Evolutionary conservation across 1,284 basidiomycete genomes (phyloP), one percentile per base, ranked within the genome.

Genomic region (Ceratobasidium sp.): DNA sequence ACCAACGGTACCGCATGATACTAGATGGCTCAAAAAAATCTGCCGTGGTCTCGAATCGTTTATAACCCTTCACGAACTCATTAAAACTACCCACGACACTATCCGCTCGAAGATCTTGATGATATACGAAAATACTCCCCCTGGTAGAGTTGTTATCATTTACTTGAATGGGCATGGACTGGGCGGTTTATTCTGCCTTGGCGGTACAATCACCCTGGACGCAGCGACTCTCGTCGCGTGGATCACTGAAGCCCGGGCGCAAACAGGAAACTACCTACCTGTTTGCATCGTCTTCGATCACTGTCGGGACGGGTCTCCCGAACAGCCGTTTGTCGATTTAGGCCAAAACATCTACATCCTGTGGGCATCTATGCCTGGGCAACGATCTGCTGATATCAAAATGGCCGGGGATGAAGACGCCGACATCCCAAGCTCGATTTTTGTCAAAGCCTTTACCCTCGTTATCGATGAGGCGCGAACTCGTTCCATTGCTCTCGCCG

Each of bases 81-180:
- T 2, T 22, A 11, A 41, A 41, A 11, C 36, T 41, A 41, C 15
- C 6, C 5, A 36, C 24, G 33, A 14, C 17, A 54, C 54, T 15
- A 57, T 45, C 24, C 41, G n/a, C 15, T 3, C 45, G 31, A 17
- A 4, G 6, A 24, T 59, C 5, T 15, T n/a, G 41, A 5, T 4
- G n/a, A 44, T 59, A 27, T 33, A 47, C n/a, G 15, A n/a, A 19
- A 17, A 71, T 17, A 41, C 33, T 7, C 22, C 4, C n/a, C 31
- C 53, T 15, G 15, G 17, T 1, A 44, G 8, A 5, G 11, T 48
- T 44, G 27, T 45, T 9, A 33, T 60, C 31, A 5, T 71, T 6
- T 59, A 57, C 41, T 45, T 71, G 24, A 47, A 33, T 11, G 67
- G 67, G 6, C 67, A 71, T 47, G 67, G 67, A n/a, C 33, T 41